phyloP scores from a whole-genome alignment of 2,329 filamentous ascomycete species.

The Phaeosphaeria sp. region DNA sequence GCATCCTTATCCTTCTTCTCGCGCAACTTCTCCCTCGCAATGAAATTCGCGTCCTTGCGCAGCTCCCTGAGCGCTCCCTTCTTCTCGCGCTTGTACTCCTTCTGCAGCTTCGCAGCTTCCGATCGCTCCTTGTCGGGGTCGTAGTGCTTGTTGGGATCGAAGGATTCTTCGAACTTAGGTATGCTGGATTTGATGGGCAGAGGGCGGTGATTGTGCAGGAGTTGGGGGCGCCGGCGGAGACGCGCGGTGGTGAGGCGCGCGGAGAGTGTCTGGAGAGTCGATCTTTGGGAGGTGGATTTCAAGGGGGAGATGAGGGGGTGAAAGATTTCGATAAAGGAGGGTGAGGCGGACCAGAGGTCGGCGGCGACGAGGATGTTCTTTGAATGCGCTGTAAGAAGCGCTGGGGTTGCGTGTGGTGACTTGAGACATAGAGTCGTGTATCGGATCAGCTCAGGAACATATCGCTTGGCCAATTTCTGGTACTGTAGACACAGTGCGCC shows the following conservation, averaged over 20 bases:
- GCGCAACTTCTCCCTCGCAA: slow-evolving; percentile 85
- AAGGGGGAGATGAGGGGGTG: slow-evolving; percentile 59
- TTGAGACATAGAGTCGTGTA: slow-evolving; percentile 76
- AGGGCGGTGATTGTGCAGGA: slow-evolving; percentile 87
- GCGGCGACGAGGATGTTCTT: slow-evolving; percentile 72
- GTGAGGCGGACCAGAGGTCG: slow-evolving; percentile 74
- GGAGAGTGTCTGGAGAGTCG: slow-evolving; percentile 67
- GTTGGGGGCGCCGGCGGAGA: slow-evolving; percentile 75
- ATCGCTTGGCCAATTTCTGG: slow-evolving; percentile 82
- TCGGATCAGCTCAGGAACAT: slow-evolving; percentile 86
- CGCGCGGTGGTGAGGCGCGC: slow-evolving; percentile 67
- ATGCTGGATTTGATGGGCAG: slow-evolving; percentile 86
- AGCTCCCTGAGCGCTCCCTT: slow-evolving; percentile 95
- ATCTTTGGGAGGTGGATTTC: slow-evolving; percentile 36
- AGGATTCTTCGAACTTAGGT: slow-evolving; percentile 95
- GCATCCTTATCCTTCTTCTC: slow-evolving; percentile 93
- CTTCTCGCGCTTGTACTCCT: slow-evolving; percentile 91
- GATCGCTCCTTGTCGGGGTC: slow-evolving; percentile 91
- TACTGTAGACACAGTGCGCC: slow-evolving; percentile 81
- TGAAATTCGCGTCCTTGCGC: slow-evolving; percentile 92
- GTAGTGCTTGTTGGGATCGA: slow-evolving; percentile 96
- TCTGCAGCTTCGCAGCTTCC: slow-evolving; percentile 81
- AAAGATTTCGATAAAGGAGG: slow-evolving; percentile 82
- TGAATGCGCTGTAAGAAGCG: slow-evolving; percentile 66
- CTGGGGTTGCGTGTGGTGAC: slow-evolving; percentile 46